Evolutionary conservation across 257 asterid genomes (phyloP).

Genomic region (Rhazya stricta): DNA sequence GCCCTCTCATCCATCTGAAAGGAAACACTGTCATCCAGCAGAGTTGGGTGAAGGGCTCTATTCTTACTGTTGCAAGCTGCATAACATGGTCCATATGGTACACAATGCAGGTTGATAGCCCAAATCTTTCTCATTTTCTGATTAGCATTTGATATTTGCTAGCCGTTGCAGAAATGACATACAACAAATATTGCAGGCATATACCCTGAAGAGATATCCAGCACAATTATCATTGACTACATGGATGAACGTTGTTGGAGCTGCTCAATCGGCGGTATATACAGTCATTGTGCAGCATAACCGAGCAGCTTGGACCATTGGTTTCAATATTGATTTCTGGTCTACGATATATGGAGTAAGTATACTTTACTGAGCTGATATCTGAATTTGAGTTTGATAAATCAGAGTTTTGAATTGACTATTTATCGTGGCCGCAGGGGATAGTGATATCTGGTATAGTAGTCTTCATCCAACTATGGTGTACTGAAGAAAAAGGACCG

Average conservation of each 20-base stretch:
- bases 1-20: constrained; percentile 34
- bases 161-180: background rate
- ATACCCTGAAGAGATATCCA: constrained; percentile 60
- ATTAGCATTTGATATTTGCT: background rate
- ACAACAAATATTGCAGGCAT: constrained; percentile 38
- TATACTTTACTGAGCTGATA: background rate
- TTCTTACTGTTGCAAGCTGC: constrained; percentile 62
- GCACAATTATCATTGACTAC: constrained; percentile 67
- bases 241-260: constrained; percentile 76
- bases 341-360: constrained; percentile 65
- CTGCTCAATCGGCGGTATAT: constrained; percentile 69
- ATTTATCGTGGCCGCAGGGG: constrained; percentile 36
- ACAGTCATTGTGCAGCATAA: constrained; percentile 51
- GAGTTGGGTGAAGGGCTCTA: constrained; percentile 57
- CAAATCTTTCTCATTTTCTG: constrained; percentile 3
- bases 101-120: constrained; percentile 61
- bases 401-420: background rate
- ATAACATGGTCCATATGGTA: constrained; percentile 59
- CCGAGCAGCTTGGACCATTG: constrained; percentile 60
- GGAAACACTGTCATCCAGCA: constrained; percentile 37
- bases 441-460: constrained; percentile 57
- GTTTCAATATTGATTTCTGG: constrained; percentile 68
- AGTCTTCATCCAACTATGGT: constrained; percentile 51
- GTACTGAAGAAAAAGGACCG: constrained; percentile 71
- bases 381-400: background rate